phyloP scores from a whole-genome alignment of 2,329 filamentous ascomycete genomes.

The Monilinia aucupariae region DNA sequence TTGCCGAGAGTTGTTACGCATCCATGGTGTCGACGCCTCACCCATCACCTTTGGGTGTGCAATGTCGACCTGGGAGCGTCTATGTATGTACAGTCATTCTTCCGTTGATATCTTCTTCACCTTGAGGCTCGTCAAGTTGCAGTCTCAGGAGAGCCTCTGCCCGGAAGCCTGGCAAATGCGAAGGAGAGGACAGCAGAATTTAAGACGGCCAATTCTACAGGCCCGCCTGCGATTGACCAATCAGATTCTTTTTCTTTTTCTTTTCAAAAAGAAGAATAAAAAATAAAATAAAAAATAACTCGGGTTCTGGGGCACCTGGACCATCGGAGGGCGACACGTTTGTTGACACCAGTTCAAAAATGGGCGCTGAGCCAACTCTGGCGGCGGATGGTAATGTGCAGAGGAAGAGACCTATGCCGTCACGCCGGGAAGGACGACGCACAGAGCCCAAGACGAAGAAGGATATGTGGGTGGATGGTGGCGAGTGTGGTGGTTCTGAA shows the following conservation, averaged over 20 bases:
- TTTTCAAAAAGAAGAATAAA: too few species aligned
- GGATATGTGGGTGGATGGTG: not conserved
- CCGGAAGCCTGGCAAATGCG: too few species aligned
- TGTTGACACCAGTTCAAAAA: too few species aligned
- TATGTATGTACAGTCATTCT: constrained; percentile 1
- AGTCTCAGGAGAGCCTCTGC: not conserved
- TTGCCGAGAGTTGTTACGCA: not conserved
- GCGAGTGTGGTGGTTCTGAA: too few species aligned
- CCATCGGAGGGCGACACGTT: not conserved
- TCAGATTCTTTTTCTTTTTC: not conserved
- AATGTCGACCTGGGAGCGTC: not conserved
- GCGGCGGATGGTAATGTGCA: not conserved
- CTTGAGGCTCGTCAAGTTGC: not conserved
- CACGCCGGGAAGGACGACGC: not conserved
- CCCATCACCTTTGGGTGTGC: not conserved
- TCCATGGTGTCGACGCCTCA: not conserved
- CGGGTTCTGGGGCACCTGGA: too few species aligned
- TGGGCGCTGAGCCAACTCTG: not conserved
- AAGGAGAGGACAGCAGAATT: not conserved
- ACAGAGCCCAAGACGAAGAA: not conserved
- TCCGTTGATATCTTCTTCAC: not conserved
- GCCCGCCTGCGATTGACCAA: not conserved
- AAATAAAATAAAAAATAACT: too few species aligned
- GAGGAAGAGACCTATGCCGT: not conserved
- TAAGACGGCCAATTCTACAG: not conserved